A percentile compares a stretch with the other conserved stretches of the same genome.
Conservation (phyloP, 352 stramenopile genomes). For the Globisporangium paroecandrum region DNA sequence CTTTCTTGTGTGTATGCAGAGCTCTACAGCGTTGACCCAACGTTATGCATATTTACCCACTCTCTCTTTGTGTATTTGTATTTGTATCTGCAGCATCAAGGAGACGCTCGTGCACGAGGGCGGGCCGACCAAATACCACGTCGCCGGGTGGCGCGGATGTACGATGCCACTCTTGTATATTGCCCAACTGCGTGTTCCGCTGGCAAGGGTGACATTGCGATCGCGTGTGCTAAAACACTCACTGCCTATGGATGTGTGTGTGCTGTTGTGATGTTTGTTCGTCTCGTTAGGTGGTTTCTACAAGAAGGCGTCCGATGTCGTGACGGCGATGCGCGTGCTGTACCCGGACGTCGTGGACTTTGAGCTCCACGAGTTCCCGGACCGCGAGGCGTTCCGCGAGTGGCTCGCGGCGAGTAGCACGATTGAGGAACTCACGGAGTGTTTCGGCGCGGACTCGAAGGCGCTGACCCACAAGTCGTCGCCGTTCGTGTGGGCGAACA, state of each 20-base stretch:
- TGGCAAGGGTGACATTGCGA: not conserved
- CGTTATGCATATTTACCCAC: not conserved
- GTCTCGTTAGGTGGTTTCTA: slow-evolving; percentile 37
- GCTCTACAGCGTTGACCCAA: not conserved
- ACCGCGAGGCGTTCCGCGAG: slow-evolving; percentile 51
- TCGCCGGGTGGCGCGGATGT: slow-evolving; percentile 73
- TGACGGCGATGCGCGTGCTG: slow-evolving; percentile 57
- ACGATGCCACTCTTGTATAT: slow-evolving; percentile 7
- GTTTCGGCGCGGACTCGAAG: slow-evolving; percentile 39
- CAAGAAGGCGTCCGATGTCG: slow-evolving; percentile 59
- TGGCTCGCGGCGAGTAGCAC: slow-evolving; percentile 42
- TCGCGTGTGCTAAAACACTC: not conserved
- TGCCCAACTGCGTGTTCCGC: not conserved
- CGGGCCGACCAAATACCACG: slow-evolving; percentile 46
- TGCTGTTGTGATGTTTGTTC: not conserved
- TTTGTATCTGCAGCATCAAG: slow-evolving; percentile 26
- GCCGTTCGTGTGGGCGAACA: slow-evolving; percentile 72
- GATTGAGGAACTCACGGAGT: slow-evolving; percentile 25
- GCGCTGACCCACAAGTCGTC: slow-evolving; percentile 59
- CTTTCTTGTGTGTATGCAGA: not conserved
- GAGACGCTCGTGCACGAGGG: slow-evolving; percentile 33
- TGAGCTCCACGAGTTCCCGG: slow-evolving; percentile 47
- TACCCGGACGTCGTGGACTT: slow-evolving; percentile 49
- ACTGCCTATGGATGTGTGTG: not conserved
- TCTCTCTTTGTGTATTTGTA: not conserved